These are phyloP conservation scores for Osmanthus fragrans DNA, from an alignment of 257 asterid species.

Conservation along the genomic window DNA sequence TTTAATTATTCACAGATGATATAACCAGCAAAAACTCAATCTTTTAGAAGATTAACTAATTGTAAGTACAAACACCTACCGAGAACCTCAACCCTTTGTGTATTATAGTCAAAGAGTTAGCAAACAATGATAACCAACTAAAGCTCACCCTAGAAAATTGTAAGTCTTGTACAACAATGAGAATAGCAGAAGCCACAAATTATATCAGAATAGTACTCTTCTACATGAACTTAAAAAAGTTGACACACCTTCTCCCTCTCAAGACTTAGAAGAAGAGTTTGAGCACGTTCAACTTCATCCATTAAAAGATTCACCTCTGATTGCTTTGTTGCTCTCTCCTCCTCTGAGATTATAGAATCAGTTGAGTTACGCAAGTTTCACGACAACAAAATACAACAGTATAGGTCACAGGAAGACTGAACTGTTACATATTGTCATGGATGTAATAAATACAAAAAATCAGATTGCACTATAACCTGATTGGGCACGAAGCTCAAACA, in stretches of 20 bases:
- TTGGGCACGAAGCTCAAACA: slow-evolving; percentile 97
- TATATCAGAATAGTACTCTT: slow-evolving; percentile 4
- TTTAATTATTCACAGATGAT: neutral
- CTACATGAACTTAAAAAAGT: slow-evolving; percentile 20
- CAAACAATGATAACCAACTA: neutral
- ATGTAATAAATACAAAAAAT: slow-evolving; percentile 15
- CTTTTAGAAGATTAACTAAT: neutral
- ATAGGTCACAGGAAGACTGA: slow-evolving; percentile 5
- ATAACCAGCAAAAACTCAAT: neutral
- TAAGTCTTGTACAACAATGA: too few relatives aligned
- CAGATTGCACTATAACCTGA: slow-evolving; percentile 60
- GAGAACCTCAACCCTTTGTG: neutral
- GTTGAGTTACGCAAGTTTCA: slow-evolving; percentile 21
- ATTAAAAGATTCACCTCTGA: slow-evolving; percentile 90
- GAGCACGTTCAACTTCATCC: slow-evolving; percentile 99
- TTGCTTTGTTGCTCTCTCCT: slow-evolving; percentile 87
- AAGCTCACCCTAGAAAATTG: neutral
- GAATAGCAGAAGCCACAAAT: slow-evolving; percentile 2
- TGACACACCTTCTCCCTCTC: slow-evolving; percentile 91
- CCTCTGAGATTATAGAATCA: slow-evolving; percentile 56
- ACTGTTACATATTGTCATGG: slow-evolving; percentile 4
- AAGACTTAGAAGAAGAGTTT: slow-evolving; percentile 87
- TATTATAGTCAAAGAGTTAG: neutral
- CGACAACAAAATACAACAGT: neutral
- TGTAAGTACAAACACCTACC: neutral